These are phyloP conservation scores for Mentha longifolia DNA, from an alignment of 257 asterid genomes.

Conservation along the genomic window DNA sequence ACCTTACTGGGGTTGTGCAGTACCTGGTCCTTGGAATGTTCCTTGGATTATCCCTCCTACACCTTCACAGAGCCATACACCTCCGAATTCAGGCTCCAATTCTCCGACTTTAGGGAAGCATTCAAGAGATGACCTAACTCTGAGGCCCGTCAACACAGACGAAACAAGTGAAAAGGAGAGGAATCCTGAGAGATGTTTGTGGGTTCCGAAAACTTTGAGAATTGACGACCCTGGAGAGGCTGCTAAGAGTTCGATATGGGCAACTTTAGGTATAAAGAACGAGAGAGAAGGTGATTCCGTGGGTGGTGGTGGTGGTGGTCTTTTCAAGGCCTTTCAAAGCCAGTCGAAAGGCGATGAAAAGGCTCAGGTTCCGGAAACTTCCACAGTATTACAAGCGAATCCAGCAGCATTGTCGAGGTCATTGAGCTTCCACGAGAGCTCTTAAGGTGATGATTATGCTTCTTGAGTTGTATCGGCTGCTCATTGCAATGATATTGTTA, in stretches of 20 bases:
- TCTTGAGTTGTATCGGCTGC: neutral
- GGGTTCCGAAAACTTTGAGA: slow-evolving; percentile 81
- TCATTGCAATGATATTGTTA: neutral
- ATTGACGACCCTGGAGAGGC: slow-evolving; percentile 74
- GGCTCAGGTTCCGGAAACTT: slow-evolving; percentile 45
- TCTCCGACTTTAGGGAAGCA: slow-evolving; percentile 61
- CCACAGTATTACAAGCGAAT: slow-evolving; percentile 71
- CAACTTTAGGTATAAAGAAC: slow-evolving; percentile 62
- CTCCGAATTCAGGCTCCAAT: slow-evolving; percentile 37
- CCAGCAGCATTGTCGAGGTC: slow-evolving; percentile 92
- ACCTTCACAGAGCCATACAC: slow-evolving; percentile 24
- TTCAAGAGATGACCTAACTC: slow-evolving; percentile 47
- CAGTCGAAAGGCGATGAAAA: slow-evolving; percentile 48
- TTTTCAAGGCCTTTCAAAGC: slow-evolving; percentile 56
- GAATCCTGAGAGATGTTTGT: slow-evolving; percentile 51
- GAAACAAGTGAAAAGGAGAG: slow-evolving; percentile 28
- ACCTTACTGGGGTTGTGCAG: slow-evolving; percentile 53
- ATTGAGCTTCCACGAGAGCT: slow-evolving; percentile 67
- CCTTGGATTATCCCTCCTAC: slow-evolving; percentile 49
- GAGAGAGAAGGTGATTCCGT: slow-evolving; percentile 42
- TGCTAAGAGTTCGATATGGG: slow-evolving; percentile 85
- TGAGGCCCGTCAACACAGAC: slow-evolving; percentile 21
- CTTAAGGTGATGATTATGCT: slow-evolving; percentile 30
- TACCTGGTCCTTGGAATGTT: slow-evolving; percentile 46
- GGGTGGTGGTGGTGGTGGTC: slow-evolving; percentile 40